These are phyloP conservation scores for Xylariomycetidae sp. DNA, from an alignment of 2,329 filamentous ascomycete genomes.

Conservation along the genomic window DNA sequence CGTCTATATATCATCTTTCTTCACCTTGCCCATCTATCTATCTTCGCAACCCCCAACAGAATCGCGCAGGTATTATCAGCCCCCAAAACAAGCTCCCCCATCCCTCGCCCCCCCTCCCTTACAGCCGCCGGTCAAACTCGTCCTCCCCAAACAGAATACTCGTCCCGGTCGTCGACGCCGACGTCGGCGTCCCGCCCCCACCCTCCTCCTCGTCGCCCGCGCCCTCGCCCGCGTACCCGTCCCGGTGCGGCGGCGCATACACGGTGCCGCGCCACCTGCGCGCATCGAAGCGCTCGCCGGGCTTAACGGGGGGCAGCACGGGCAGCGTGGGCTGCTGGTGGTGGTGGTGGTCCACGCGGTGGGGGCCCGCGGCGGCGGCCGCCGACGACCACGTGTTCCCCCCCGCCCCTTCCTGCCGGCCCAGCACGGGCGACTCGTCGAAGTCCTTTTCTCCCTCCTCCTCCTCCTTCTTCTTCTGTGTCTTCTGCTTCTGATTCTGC, in stretches of 20 bases:
- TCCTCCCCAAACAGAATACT: slow-evolving; percentile 20
- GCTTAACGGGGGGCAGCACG: slow-evolving; percentile 10
- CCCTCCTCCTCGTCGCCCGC: not conserved
- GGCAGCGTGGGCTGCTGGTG: slow-evolving; percentile 4
- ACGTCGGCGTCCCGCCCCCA: slow-evolving; percentile 5
- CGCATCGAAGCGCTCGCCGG: slow-evolving; percentile 11
- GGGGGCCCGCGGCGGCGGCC: not conserved
- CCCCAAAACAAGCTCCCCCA: not conserved
- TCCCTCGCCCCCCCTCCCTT: not conserved
- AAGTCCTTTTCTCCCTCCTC: not conserved
- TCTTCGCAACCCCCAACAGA: too few relatives aligned
- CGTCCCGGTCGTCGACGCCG: slow-evolving; percentile 13
- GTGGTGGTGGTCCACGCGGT: not conserved
- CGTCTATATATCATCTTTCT: too few relatives aligned
- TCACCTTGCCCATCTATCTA: too few relatives aligned
- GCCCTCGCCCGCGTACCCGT: not conserved
- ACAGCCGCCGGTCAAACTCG: slow-evolving; percentile 6
- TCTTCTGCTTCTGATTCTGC: too few relatives aligned
- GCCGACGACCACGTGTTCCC: not conserved
- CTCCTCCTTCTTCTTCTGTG: not conserved
- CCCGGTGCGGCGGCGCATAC: slow-evolving; percentile 1
- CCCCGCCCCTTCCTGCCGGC: slow-evolving; percentile 3
- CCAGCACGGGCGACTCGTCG: slow-evolving; percentile 7
- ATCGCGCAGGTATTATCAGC: too few relatives aligned
- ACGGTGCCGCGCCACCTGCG: slow-evolving; percentile 8